A percentile compares a stretch with the other conserved stretches of the same genome.
Evolutionary conservation across 2,329 filamentous ascomycete genomes (phyloP).

Genomic region (Knufia fluminis): DNA sequence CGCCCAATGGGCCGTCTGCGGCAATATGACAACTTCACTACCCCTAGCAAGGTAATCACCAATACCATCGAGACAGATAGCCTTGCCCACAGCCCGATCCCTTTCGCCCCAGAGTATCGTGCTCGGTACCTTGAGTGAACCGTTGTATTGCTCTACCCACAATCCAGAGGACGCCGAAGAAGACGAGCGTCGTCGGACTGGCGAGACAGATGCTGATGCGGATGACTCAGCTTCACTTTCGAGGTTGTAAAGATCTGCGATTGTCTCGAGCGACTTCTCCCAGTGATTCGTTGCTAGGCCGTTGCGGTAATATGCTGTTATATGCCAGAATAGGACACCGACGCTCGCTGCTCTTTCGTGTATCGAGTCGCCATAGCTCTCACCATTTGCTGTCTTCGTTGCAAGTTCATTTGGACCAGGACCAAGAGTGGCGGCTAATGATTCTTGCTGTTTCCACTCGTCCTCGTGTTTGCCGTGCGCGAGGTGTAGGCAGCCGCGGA

Average conservation of each 20-base stretch:
- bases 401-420: slow-evolving; percentile 40
- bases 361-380: slow-evolving; percentile 36
- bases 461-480: slow-evolving; percentile 29
- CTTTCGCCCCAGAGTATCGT: slow-evolving; percentile 46
- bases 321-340: slow-evolving; percentile 40
- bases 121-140: slow-evolving; percentile 42
- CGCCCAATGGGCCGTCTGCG: slow-evolving; percentile 45
- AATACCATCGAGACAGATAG: slow-evolving; percentile 44
- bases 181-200: slow-evolving; percentile 18
- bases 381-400: slow-evolving; percentile 23
- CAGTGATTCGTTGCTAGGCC: slow-evolving; percentile 37
- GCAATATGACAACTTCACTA: slow-evolving; percentile 44
- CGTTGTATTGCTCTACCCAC: slow-evolving; percentile 37
- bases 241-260: slow-evolving; percentile 40
- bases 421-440: slow-evolving; percentile 44
- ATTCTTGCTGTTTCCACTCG: slow-evolving; percentile 35
- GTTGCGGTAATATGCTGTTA: slow-evolving; percentile 47
- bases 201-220: slow-evolving; percentile 16
- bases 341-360: slow-evolving; percentile 28
- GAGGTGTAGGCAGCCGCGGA: slow-evolving; percentile 34
- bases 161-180: slow-evolving; percentile 23
- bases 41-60: slow-evolving; percentile 41
- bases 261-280: slow-evolving; percentile 44
- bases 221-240: slow-evolving; percentile 16
- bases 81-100: slow-evolving; percentile 43